Conservation (phyloP, 306 rosid species). For the Coriaria nepalensis region DNA sequence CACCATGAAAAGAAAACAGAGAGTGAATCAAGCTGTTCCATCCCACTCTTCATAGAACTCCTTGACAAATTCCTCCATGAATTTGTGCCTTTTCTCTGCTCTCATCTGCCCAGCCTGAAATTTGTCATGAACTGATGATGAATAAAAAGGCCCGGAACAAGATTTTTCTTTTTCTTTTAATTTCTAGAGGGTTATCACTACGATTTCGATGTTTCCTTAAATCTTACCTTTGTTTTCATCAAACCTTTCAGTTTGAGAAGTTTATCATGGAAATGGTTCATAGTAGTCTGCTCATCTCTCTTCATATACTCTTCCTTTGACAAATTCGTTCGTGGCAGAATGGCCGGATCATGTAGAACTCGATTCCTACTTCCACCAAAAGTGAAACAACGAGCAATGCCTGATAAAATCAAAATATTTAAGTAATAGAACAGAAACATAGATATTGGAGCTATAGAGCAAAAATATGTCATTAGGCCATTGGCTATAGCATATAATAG, state of each 20-base stretch:
- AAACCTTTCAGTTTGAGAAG: constrained; percentile 78
- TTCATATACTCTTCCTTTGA: constrained; percentile 61
- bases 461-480: no score
- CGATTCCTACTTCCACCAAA: constrained; percentile 78
- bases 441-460: not conserved
- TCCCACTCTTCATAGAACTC: constrained; percentile 84
- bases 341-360: constrained; percentile 55
- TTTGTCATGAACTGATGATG: not conserved
- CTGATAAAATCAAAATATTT: constrained; percentile 14
- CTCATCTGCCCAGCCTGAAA: constrained; percentile 79
- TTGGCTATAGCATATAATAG: no score
- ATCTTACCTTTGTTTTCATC: constrained; percentile 79
- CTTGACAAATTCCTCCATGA: constrained; percentile 71
- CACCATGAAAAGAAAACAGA: not conserved
- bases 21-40: constrained; percentile 30
- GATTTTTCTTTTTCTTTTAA: no score
- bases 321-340: constrained; percentile 44
- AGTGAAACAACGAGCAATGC: constrained; percentile 90
- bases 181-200: no score
- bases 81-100: constrained; percentile 81
- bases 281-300: constrained; percentile 64
- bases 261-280: constrained; percentile 89
- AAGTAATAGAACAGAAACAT: constrained; percentile 3
- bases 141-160: no score
- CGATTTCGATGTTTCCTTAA: no score